Conservation (phyloP, 192 early-diverging fungal genomes). For the Coemansia asiatica region DNA sequence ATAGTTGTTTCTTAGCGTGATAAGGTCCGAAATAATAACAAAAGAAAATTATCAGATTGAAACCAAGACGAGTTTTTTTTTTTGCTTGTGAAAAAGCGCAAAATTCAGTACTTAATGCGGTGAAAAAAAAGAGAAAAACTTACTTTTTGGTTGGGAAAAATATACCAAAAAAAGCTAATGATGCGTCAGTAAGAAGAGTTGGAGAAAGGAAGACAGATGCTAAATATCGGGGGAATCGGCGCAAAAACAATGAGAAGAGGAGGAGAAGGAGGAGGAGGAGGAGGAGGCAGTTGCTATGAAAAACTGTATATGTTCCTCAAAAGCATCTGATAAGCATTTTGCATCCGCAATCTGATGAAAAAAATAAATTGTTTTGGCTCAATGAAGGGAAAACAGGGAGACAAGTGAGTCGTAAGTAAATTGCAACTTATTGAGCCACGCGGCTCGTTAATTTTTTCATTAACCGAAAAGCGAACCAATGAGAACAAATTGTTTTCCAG, state of each 20-base stretch:
- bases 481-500: no score
- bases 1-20: neutral
- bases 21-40: neutral
- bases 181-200: slow-evolving; percentile 4
- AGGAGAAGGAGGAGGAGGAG: neutral
- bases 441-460: neutral
- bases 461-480: neutral
- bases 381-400: no score
- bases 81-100: neutral
- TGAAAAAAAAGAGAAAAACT: neutral
- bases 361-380: neutral
- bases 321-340: neutral
- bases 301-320: neutral
- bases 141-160: neutral
- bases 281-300: no score
- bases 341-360: neutral
- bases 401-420: neutral
- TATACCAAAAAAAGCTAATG: neutral
- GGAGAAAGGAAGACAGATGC: neutral
- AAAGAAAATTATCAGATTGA: neutral
- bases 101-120: neutral
- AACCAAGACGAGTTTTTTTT: neutral
- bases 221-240: neutral
- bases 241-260: neutral
- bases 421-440: neutral